Conservation (phyloP, 805 yeast genomes). For the Henningerozyma blattae region DNA sequence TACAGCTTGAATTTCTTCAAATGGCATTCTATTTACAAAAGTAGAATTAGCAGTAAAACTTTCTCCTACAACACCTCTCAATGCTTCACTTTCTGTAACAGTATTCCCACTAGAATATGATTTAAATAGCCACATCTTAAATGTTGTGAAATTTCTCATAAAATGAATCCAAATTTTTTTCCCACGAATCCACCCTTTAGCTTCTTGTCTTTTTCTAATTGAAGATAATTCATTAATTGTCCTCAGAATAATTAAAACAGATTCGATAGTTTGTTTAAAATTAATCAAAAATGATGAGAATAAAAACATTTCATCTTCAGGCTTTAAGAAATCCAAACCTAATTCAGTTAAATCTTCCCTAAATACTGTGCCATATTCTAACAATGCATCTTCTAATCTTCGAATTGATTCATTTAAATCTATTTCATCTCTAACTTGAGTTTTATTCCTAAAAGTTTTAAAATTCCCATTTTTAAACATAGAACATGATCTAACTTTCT, state of each 20-base stretch:
- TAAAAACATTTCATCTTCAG: constrained; percentile 39
- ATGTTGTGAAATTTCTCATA: constrained; percentile 22
- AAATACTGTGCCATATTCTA: constrained; percentile 24
- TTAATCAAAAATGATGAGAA: constrained; percentile 39
- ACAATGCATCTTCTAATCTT: constrained; percentile 22
- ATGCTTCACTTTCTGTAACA: constrained; percentile 26
- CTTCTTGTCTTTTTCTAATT: constrained; percentile 22
- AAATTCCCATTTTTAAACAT: constrained; percentile 9
- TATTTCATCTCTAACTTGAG: constrained; percentile 12
- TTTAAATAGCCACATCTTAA: constrained; percentile 26
- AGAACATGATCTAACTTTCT: constrained; percentile 9
- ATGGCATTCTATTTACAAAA: background rate
- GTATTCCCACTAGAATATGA: constrained; percentile 9
- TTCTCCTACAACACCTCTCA: constrained; percentile 20
- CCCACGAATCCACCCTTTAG: constrained; percentile 27
- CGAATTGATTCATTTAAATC: constrained; percentile 18
- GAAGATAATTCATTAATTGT: constrained; percentile 22
- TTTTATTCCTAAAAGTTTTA: constrained; percentile 6
- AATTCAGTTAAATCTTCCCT: constrained; percentile 19
- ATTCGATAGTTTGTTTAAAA: constrained; percentile 28
- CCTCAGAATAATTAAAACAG: constrained; percentile 23
- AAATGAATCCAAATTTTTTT: constrained; percentile 33
- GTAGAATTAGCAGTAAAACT: too few species aligned
- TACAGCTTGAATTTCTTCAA: background rate
- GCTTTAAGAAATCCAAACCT: constrained; percentile 25